Evolutionary conservation across 208 protist species (phyloP).

Genomic region (Acanthamoeba royreba): DNA sequence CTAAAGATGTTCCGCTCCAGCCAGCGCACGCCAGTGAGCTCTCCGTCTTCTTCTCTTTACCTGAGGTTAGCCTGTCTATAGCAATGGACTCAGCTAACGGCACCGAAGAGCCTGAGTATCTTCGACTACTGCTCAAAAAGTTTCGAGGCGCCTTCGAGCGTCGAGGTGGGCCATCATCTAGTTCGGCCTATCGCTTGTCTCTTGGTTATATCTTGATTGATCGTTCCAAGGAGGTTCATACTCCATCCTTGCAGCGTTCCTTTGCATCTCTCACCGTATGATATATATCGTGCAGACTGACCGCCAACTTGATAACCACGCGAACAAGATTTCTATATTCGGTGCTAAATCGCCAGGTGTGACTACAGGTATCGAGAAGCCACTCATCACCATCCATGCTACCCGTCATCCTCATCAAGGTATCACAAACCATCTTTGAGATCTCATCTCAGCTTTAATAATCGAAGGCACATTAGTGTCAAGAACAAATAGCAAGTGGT

Average conservation of each 20-base stretch:
- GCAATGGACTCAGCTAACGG: background rate
- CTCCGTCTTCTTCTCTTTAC: background rate
- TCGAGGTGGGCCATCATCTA: background rate
- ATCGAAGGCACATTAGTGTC: too few species aligned
- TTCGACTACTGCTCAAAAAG: background rate
- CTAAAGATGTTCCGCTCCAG: background rate
- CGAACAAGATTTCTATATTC: background rate
- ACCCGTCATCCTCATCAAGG: background rate
- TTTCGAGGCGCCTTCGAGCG: background rate
- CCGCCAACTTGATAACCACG: background rate
- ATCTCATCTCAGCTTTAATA: background rate
- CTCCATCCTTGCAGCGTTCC: too few species aligned
- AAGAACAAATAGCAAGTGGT: background rate
- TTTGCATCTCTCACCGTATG: too few species aligned
- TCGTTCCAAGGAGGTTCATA: background rate
- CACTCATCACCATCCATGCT: background rate
- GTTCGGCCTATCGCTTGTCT: background rate
- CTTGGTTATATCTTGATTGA: background rate
- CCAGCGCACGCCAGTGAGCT: background rate
- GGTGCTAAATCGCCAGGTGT: background rate
- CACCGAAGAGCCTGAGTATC: background rate
- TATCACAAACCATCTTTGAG: background rate
- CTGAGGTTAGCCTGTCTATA: background rate
- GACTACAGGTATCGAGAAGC: background rate
- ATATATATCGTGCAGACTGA: background rate